Evolutionary conservation across 495 filamentous ascomycete genomes (phyloP).

Genomic region (Penicillium coprophilum): DNA sequence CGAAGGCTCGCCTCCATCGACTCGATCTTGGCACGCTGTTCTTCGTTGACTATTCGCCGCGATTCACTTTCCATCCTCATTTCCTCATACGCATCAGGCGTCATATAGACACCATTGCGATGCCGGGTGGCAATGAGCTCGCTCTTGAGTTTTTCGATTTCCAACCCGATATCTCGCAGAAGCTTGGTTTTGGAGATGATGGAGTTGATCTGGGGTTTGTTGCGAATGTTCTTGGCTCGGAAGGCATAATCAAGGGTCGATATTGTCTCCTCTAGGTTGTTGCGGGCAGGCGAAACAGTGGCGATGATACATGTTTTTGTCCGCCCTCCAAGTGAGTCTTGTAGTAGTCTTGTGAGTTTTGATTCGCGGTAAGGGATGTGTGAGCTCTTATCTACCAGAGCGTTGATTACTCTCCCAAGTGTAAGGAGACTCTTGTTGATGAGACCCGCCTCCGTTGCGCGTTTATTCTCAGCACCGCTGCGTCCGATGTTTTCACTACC

Average conservation of each 20-base stretch:
- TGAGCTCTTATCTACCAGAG: conserved; percentile 82
- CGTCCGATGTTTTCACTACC: conserved; percentile 97
- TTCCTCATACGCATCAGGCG: conserved; percentile 79
- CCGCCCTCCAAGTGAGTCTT: conserved; percentile 92
- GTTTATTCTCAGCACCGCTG: conserved; percentile 95
- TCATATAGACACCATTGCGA: conserved; percentile 91
- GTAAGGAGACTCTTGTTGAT: conserved; percentile 98
- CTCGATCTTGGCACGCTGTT: conserved; percentile 88
- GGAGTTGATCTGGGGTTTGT: conserved; percentile 94
- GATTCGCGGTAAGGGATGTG: conserved; percentile 97
- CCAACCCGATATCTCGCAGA: conserved; percentile 83
- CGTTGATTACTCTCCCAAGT: conserved; percentile 95
- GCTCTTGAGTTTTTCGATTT: conserved; percentile 90
- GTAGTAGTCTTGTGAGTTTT: conserved; percentile 88
- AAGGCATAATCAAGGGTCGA: conserved; percentile 97
- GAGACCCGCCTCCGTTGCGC: conserved; percentile 89
- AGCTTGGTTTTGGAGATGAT: conserved; percentile 89
- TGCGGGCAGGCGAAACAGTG: conserved; percentile 89
- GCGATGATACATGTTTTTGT: conserved; percentile 99
- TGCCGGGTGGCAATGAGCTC: conserved; percentile 92
- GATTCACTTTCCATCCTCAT: conserved; percentile 89
- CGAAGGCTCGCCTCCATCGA: conserved; percentile 85
- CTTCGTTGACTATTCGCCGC: conserved; percentile 85
- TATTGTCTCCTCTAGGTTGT: conserved; percentile 95
- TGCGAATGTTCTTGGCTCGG: conserved; percentile 95